Evolutionary conservation across 73 alveolate species (phyloP), one percentile per base, ranked within the genome.

Genomic region (Stentor coeruleus): DNA sequence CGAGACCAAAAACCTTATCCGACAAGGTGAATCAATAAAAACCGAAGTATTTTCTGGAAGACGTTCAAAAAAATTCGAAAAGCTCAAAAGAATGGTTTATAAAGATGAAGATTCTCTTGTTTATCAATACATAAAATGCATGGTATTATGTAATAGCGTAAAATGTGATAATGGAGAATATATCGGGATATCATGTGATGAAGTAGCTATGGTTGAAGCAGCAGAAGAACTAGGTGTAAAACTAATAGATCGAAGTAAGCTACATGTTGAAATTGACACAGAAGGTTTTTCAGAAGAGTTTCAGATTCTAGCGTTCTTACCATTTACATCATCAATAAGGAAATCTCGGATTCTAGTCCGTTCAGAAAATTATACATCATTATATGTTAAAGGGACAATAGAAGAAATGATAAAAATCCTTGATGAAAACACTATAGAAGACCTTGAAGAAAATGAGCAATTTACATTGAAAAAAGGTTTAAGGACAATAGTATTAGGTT

Each of bases 101-200:
- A n/a, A n/a, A n/a, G n/a, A n/a, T n/a, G n/a, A n/a, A n/a, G n/a
- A n/a, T n/a, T n/a, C n/a, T n/a, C n/a, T n/a, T n/a, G n/a, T n/a
- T n/a, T n/a, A 31, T 1, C 15, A 57, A 57, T 31, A 20, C 28
- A 20, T 57, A 57, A 57, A 57, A 57, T 49, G 66, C 66, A 49
- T 49, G 66, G 6, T 6, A 11, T 20, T 49, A 6, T 49, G 28
- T 6, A 49, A 49, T 20, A 11, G 28, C 28, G 28, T 49, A 20
- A 66, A 1, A 0, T 11, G 20, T 6, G 66, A 49, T 20, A 6
- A 49, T 6, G 20, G 20, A 6, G 15, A 66, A 33, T 49, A 11
- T 20, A 49, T 49, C 66, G 66, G 66, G 28, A 87, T 88, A 6
- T 49, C 66, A 11, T 49, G 20, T 49, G 66, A 49, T 49, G 66